These are phyloP conservation scores for Primulina tabacum DNA, from an alignment of 257 asterid genomes.

Conservation along the genomic window DNA sequence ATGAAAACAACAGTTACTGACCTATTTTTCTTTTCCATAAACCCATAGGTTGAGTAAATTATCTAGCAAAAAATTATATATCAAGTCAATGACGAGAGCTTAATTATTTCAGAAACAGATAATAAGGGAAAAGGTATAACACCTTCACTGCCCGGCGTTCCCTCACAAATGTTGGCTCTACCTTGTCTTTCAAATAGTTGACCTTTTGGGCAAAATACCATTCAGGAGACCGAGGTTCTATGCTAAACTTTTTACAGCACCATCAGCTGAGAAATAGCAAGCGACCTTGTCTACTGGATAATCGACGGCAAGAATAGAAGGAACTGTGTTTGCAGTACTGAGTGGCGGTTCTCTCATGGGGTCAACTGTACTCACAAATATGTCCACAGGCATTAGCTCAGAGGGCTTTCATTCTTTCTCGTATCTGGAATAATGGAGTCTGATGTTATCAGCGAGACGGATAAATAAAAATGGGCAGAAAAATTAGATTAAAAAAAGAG, in stretches of 20 bases:
- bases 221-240: constrained; percentile 96
- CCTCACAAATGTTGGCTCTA: constrained; percentile 83
- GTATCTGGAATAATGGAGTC: too few relatives aligned
- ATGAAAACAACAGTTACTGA: neutral
- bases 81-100: neutral
- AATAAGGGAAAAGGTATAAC: constrained; percentile 16
- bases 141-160: constrained; percentile 99
- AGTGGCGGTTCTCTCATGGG: constrained; percentile 98
- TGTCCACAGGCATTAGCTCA: constrained; percentile 71
- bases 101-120: neutral
- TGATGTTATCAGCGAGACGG: too few relatives aligned
- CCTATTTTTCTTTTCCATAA: neutral
- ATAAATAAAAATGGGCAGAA: too few relatives aligned
- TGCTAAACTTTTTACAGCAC: constrained; percentile 81
- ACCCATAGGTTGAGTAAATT: neutral
- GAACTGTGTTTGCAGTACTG: constrained; percentile 93
- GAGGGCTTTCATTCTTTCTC: too few relatives aligned
- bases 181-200: constrained; percentile 86
- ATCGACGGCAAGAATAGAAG: constrained; percentile 90
- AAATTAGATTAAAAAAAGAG: too few relatives aligned
- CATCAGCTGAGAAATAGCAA: constrained; percentile 94
- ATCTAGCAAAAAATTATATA: neutral
- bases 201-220: constrained; percentile 86
- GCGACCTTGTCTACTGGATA: constrained; percentile 90
- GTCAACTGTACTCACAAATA: constrained; percentile 95